Conservation (phyloP, 2,329 filamentous ascomycete genomes). For the Hymenoscyphus fraxineus region DNA sequence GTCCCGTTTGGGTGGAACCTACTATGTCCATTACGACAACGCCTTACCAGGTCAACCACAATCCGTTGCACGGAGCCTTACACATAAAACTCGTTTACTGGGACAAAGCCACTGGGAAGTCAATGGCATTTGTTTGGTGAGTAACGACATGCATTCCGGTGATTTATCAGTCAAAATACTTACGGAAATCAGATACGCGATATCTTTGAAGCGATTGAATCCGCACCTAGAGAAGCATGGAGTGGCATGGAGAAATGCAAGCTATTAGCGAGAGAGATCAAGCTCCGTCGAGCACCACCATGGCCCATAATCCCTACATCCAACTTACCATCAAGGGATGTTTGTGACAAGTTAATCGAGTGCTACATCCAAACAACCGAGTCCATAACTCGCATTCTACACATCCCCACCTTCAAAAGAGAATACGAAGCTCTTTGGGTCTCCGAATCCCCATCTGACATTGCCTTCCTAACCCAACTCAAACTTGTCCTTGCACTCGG, state of each 20-base stretch:
- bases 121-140: constrained; percentile 24
- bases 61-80: too few relatives aligned
- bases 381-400: constrained; percentile 42
- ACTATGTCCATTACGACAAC: too few relatives aligned
- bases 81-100: constrained; percentile 25
- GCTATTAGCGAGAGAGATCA: constrained; percentile 20
- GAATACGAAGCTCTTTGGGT: constrained; percentile 43
- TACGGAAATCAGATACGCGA: constrained; percentile 11
- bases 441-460: constrained; percentile 22
- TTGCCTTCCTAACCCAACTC: constrained; percentile 27
- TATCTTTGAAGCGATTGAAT: neutral
- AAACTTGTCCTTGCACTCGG: constrained; percentile 20
- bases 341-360: constrained; percentile 37
- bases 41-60: too few relatives aligned
- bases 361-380: constrained; percentile 44
- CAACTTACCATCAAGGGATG: constrained; percentile 6
- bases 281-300: constrained; percentile 16
- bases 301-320: constrained; percentile 21
- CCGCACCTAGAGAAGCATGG: constrained; percentile 3
- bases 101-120: constrained; percentile 30
- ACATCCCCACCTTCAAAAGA: constrained; percentile 44
- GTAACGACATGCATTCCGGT: neutral
- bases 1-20: too few relatives aligned
- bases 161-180: neutral
- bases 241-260: constrained; percentile 23